Conservation (phyloP, 2,329 filamentous ascomycete genomes). For the Pseudocercospora musae region DNA sequence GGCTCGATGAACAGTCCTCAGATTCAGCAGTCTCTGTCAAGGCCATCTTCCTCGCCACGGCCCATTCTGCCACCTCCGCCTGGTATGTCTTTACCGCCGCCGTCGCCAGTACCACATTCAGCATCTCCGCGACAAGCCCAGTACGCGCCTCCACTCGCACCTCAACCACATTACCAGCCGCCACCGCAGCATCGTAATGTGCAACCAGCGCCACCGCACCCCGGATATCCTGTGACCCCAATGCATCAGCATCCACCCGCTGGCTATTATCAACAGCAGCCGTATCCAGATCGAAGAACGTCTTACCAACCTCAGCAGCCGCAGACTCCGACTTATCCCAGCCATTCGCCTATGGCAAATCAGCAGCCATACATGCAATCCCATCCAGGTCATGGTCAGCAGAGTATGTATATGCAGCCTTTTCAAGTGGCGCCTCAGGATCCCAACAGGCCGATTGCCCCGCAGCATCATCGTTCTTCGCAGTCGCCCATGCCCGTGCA, state of each 20-base stretch:
- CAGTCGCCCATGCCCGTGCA: conserved; percentile 15
- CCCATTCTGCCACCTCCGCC: conserved; percentile 39
- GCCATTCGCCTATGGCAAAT: conserved; percentile 25
- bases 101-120: conserved; percentile 28
- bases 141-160: conserved; percentile 11
- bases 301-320: conserved; percentile 32
- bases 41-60: conserved; percentile 36
- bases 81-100: conserved; percentile 34
- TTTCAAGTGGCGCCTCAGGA: conserved; percentile 48
- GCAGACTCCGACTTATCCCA: conserved; percentile 29
- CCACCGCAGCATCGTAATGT: conserved; percentile 19
- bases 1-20: conserved; percentile 31
- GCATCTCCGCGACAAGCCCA: conserved; percentile 33
- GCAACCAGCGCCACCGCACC: conserved; percentile 21
- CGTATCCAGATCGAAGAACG: conserved; percentile 24
- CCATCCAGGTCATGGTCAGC: conserved; percentile 11
- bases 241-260: conserved; percentile 31
- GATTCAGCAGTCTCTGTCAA: conserved; percentile 30
- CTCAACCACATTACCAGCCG: conserved; percentile 27
- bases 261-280: conserved; percentile 32
- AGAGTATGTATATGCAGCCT: conserved; percentile 46
- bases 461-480: conserved; percentile 20
- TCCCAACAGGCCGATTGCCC: conserved; percentile 30
- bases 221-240: conserved; percentile 22
- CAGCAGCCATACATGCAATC: conserved; percentile 37